phyloP scores from a whole-genome alignment of 495 filamentous ascomycete species.

The Aspergillus indologenus region DNA sequence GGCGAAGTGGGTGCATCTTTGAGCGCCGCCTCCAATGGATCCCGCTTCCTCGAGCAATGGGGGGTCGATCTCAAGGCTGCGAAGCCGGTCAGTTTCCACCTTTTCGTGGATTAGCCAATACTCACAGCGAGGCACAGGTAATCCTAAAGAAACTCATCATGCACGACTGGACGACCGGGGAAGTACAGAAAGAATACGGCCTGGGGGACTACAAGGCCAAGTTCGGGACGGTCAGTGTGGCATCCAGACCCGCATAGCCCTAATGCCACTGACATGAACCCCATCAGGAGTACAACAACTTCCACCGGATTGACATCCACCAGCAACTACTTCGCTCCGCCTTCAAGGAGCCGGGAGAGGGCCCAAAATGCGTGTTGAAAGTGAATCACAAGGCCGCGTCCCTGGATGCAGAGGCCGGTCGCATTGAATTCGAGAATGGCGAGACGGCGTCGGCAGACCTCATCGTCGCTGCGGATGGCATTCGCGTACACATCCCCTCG shows the following conservation, averaged over 20 bases:
- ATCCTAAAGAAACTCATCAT: slow-evolving; percentile 33
- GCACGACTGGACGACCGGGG: slow-evolving; percentile 26
- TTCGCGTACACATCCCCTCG: slow-evolving; percentile 21
- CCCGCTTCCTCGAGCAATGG: slow-evolving; percentile 28
- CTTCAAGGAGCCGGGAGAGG: slow-evolving; percentile 23
- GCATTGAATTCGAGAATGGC: slow-evolving; percentile 25
- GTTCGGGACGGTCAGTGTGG: slow-evolving; percentile 25
- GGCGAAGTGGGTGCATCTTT: slow-evolving; percentile 31
- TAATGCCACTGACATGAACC: too few species aligned
- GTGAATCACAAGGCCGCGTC: slow-evolving; percentile 25
- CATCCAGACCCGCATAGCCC: too few species aligned
- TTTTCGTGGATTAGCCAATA: too few species aligned
- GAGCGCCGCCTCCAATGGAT: slow-evolving; percentile 28
- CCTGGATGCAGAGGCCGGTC: slow-evolving; percentile 21
- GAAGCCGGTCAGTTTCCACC: slow-evolving; percentile 15
- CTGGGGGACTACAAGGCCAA: slow-evolving; percentile 30
- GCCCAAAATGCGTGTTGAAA: slow-evolving; percentile 18
- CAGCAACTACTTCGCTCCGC: slow-evolving; percentile 26
- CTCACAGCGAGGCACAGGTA: slow-evolving; percentile 15
- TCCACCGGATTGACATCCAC: slow-evolving; percentile 34
- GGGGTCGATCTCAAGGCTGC: slow-evolving; percentile 28
- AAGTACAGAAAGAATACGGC: slow-evolving; percentile 26
- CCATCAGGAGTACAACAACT: slow-evolving; percentile 34
- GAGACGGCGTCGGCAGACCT: slow-evolving; percentile 19
- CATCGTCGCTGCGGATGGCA: slow-evolving; percentile 30